Evolutionary conservation across 2,329 filamentous ascomycete species (phyloP).

Genomic region (Aspergillus ruber): DNA sequence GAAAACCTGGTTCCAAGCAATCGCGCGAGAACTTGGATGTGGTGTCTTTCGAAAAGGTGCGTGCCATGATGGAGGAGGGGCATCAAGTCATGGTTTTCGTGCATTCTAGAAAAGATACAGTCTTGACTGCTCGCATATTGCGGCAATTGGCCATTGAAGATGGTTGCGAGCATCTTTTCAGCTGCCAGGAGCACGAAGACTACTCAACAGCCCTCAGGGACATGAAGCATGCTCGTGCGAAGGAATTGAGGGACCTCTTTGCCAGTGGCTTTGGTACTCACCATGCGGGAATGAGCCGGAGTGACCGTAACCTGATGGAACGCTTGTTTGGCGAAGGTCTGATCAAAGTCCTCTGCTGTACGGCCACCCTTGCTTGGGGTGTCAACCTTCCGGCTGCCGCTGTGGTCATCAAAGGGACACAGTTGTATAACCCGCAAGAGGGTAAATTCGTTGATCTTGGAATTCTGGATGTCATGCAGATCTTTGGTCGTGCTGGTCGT

Average conservation of each 20-base stretch:
- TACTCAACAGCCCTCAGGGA: slow-evolving; percentile 77
- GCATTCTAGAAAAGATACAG: slow-evolving; percentile 90
- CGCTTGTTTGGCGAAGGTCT: slow-evolving; percentile 83
- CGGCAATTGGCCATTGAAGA: slow-evolving; percentile 81
- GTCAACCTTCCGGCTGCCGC: slow-evolving; percentile 96
- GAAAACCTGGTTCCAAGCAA: slow-evolving; percentile 73
- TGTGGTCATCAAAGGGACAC: slow-evolving; percentile 95
- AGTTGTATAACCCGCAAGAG: slow-evolving; percentile 92
- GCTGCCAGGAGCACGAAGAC: slow-evolving; percentile 68
- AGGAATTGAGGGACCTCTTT: slow-evolving; percentile 81
- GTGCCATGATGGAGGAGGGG: slow-evolving; percentile 81
- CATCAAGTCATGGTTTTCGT: slow-evolving; percentile 99
- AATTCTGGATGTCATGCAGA: slow-evolving; percentile 93
- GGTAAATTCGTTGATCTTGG: slow-evolving; percentile 95
- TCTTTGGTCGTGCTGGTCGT: slow-evolving; percentile 95
- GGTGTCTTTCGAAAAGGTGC: slow-evolving; percentile 87
- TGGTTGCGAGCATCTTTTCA: slow-evolving; percentile 72
- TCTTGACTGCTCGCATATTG: slow-evolving; percentile 77
- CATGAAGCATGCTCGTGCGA: slow-evolving; percentile 76
- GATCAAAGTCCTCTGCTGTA: slow-evolving; percentile 97
- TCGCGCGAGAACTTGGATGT: slow-evolving; percentile 84
- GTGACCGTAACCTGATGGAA: slow-evolving; percentile 94
- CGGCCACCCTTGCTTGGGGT: slow-evolving; percentile 95
- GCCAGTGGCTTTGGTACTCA: slow-evolving; percentile 90
- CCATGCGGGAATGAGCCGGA: slow-evolving; percentile 91